Base-by-base conservation (phyloP, 1,284 basidiomycete species). In the Naganishia sp. region DNA sequence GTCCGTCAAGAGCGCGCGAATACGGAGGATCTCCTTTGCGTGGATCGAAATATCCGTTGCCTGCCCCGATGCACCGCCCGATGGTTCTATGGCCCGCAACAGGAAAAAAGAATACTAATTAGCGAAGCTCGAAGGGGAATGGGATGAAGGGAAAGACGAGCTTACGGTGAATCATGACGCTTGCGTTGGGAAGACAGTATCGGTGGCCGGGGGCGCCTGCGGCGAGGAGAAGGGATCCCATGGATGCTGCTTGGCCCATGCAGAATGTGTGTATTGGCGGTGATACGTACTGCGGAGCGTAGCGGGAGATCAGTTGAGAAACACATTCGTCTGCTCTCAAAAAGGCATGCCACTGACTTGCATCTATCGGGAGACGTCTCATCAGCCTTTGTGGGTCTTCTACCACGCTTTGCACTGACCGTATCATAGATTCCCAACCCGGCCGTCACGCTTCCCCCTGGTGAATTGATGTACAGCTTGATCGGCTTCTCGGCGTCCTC, bases 111-210 rank as follows among this genome's bases (percentile, higher is more conserved):
- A 2, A 39, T 39, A 13, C 6, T 11, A 6, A 16, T 11, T 7
- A 16, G 54, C 44, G 52, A 15, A 33, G 39, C 25, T 11, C 21
- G 18, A 2, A 25, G 28, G 18, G 6, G 48, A 13, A 15, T 9
- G 23, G 23, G 21, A 25, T 4, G 39, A 16, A n/a, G 21, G 28
- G 36, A 28, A 5, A 59, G n/a, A 44, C 42, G 42, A 31, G 83
- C 91, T 77, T 78, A 93, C 92, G 93, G 78, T 96, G 93, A 61
- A 96, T 96, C 93, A 96, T 96, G 72, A 96, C 92, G 75, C 89
- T 92, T 23, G 92, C 88, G 75, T 96, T 90, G 11, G 92, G 92
- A 55, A 96, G 84, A 70, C 89, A 89, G 75, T 92, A 92, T 44
- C 93, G 84, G 78, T 93, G 91, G 23, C 92, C 93, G 70, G 84